phyloP scores from a whole-genome alignment of 768 basidiomycete genomes.

The Russula lepida region DNA sequence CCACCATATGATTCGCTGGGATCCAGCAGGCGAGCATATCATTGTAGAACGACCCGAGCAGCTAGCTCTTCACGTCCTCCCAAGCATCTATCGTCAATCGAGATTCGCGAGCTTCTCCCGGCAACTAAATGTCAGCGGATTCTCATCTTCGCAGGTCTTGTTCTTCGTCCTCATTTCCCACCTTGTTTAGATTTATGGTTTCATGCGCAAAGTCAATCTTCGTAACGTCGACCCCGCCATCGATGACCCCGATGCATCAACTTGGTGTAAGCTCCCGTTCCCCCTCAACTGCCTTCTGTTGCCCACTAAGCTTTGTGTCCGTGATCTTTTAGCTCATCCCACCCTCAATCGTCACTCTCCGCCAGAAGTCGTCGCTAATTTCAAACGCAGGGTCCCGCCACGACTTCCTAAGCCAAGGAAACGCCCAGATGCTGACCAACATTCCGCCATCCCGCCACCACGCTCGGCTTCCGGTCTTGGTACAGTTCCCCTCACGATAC shows the following conservation, averaged over 20 bases:
- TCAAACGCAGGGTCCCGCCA: constrained; percentile 92
- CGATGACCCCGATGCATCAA: constrained; percentile 92
- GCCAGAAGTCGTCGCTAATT: constrained; percentile 84
- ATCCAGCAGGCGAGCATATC: constrained; percentile 87
- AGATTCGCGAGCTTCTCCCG: constrained; percentile 96
- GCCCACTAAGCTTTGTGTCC: constrained; percentile 12
- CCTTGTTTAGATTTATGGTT: constrained; percentile 79
- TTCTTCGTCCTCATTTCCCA: constrained; percentile 21
- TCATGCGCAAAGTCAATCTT: constrained; percentile 96
- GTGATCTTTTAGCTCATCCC: constrained; percentile 58
- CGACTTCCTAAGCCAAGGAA: constrained; percentile 84
- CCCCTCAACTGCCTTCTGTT: constrained; percentile 11
- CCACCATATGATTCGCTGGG: constrained; percentile 97
- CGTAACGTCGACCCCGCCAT: constrained; percentile 93
- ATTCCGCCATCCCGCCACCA: constrained; percentile 64
- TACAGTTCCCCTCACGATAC: constrained; percentile 55
- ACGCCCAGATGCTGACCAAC: constrained; percentile 55
- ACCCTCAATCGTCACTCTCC: constrained; percentile 87
- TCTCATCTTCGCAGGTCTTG: constrained; percentile 16
- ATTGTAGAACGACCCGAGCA: constrained; percentile 93
- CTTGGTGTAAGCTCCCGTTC: constrained; percentile 70
- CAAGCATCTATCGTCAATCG: constrained; percentile 91
- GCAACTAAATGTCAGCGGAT: constrained; percentile 72
- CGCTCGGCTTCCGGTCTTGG: constrained; percentile 70
- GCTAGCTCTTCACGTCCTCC: constrained; percentile 87